Conservation (phyloP, 2,329 filamentous ascomycete genomes). For the Purpureocillium takamizusanense region DNA sequence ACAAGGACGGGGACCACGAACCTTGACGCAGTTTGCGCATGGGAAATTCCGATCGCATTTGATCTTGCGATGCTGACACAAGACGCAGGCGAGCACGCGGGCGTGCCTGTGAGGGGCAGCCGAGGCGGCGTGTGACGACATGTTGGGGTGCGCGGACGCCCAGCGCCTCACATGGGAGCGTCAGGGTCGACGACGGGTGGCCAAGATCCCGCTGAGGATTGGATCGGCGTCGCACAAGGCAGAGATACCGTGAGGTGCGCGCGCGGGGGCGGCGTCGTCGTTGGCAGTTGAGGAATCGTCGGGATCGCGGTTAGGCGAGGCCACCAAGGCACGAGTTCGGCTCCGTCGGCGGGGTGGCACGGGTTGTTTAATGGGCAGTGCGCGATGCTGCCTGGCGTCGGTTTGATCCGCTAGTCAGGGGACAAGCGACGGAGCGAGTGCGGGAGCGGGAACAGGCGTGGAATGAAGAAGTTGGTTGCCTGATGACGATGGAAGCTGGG, state of each 20-base stretch:
- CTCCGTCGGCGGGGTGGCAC: too few relatives aligned
- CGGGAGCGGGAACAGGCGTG: too few relatives aligned
- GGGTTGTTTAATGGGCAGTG: too few relatives aligned
- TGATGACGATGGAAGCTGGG: not conserved
- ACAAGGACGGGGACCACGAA: slow-evolving; percentile 19
- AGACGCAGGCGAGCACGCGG: slow-evolving; percentile 43
- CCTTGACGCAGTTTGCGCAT: slow-evolving; percentile 53
- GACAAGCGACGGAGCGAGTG: too few relatives aligned
- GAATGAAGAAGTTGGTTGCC: not conserved
- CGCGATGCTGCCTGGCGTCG: too few relatives aligned
- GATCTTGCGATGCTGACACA: slow-evolving; percentile 54
- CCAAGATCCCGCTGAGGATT: too few relatives aligned
- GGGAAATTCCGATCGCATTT: slow-evolving; percentile 52
- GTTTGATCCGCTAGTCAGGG: not conserved
- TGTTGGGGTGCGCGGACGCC: slow-evolving; percentile 10
- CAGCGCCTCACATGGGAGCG: slow-evolving; percentile 16
- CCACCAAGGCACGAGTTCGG: too few relatives aligned
- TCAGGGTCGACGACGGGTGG: not conserved
- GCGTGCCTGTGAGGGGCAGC: slow-evolving; percentile 26
- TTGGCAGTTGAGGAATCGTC: too few relatives aligned
- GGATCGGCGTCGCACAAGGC: too few relatives aligned
- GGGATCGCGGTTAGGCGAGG: too few relatives aligned
- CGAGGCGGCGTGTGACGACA: slow-evolving; percentile 20
- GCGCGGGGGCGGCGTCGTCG: too few relatives aligned
- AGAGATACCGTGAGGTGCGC: too few relatives aligned